phyloP scores from a whole-genome alignment of 2,329 filamentous ascomycete species.

The Aspergillus vadensis region DNA sequence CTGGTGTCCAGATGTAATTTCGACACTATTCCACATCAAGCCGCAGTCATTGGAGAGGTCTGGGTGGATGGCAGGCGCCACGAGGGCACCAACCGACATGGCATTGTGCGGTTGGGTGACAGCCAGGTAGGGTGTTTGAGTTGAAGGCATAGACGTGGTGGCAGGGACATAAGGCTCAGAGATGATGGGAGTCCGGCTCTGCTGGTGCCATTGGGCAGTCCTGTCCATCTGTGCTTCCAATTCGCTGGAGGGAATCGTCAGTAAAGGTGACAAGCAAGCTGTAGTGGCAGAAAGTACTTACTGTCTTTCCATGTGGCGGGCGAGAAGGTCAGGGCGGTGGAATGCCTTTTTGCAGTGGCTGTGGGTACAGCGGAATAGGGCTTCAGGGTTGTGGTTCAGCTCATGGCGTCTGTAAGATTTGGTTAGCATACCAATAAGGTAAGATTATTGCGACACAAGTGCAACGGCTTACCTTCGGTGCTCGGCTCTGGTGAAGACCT shows the following conservation, averaged over 20 bases:
- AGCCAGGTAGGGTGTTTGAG: slow-evolving; percentile 26
- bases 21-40: slow-evolving; percentile 41
- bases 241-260: slow-evolving; percentile 31
- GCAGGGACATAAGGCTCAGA: slow-evolving; percentile 27
- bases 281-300: slow-evolving; percentile 31
- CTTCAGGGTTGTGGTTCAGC: slow-evolving; percentile 53
- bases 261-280: background rate
- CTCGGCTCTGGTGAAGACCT: slow-evolving; percentile 55
- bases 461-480: slow-evolving; percentile 42
- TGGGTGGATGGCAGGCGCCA: slow-evolving; percentile 37
- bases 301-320: slow-evolving; percentile 55
- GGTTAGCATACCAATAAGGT: background rate
- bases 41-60: slow-evolving; percentile 35
- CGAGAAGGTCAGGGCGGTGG: slow-evolving; percentile 50
- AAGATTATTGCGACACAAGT: background rate
- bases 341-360: slow-evolving; percentile 51
- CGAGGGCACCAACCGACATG: slow-evolving; percentile 41
- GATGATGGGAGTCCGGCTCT: slow-evolving; percentile 25
- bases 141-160: slow-evolving; percentile 28
- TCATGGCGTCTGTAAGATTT: slow-evolving; percentile 47
- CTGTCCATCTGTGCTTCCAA: slow-evolving; percentile 39
- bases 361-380: slow-evolving; percentile 46
- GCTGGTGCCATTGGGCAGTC: slow-evolving; percentile 29
- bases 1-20: slow-evolving; percentile 36
- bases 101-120: slow-evolving; percentile 33